Evolutionary conservation across 2,329 filamentous ascomycete species (phyloP).

Genomic region (Aspergillus fischeri): DNA sequence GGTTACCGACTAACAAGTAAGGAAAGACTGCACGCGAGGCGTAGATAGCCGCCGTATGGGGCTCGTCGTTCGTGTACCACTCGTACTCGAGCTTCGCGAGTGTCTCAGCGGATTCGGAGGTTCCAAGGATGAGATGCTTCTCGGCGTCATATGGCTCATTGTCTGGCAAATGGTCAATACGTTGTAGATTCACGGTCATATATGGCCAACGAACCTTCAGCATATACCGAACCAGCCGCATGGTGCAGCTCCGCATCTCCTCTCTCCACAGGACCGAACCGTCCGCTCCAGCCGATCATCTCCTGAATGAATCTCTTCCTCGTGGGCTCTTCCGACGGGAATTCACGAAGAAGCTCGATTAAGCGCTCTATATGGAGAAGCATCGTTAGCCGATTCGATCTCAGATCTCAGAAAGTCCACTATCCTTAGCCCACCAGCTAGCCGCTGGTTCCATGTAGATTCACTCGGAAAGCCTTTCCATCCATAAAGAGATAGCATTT

Average conservation of each 20-base stretch:
- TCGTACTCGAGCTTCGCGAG: constrained; percentile 81
- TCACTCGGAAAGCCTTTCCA: not conserved
- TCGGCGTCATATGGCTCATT: constrained; percentile 92
- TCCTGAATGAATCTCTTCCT: constrained; percentile 89
- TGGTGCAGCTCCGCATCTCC: constrained; percentile 95
- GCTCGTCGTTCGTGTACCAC: constrained; percentile 88
- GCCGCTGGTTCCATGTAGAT: not conserved
- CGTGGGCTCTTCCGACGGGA: constrained; percentile 78
- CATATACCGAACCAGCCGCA: constrained; percentile 79
- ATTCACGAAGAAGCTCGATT: constrained; percentile 73
- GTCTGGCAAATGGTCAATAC: constrained; percentile 48
- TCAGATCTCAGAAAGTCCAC: not conserved
- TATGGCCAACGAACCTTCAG: constrained; percentile 55
- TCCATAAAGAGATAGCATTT: not conserved
- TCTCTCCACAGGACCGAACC: constrained; percentile 79
- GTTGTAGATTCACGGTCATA: not conserved
- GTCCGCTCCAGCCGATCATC: constrained; percentile 81
- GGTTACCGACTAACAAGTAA: constrained; percentile 84
- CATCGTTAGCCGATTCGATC: constrained; percentile 3
- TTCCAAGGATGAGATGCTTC: constrained; percentile 81
- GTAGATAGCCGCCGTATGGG: constrained; percentile 82
- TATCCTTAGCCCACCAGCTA: not conserved
- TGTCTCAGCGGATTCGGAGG: constrained; percentile 76
- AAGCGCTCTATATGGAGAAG: constrained; percentile 49
- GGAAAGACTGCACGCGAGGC: constrained; percentile 82